Percentiles rank a stretch among this genome's conserved stretches.
Evolutionary conservation across 140 eudicot genomes (phyloP).

Genomic region (Bidens hawaiensis): DNA sequence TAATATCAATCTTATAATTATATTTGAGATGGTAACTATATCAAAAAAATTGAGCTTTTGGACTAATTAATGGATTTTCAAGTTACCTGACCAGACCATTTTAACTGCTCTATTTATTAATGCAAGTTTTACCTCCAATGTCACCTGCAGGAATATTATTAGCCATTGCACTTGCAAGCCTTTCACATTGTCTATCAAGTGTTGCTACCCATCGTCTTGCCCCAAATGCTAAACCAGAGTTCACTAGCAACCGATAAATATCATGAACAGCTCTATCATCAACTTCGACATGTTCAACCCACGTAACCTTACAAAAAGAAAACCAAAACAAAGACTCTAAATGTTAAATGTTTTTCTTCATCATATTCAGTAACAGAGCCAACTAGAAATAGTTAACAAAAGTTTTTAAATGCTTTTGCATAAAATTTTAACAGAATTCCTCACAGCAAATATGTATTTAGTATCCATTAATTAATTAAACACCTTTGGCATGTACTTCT

Average conservation of each 20-base stretch:
- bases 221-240: constrained; percentile 72
- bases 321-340: background rate
- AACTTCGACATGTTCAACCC: constrained; percentile 86
- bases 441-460: background rate
- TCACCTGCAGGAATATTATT: constrained; percentile 45
- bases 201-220: constrained; percentile 55
- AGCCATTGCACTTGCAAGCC: constrained; percentile 51
- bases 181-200: constrained; percentile 45
- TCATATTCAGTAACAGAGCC: background rate
- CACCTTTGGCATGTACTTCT: background rate
- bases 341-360: background rate
- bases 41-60: background rate
- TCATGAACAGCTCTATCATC: constrained; percentile 70
- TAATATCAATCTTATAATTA: too few species aligned
- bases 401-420: background rate
- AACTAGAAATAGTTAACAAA: background rate
- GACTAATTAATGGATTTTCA: background rate
- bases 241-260: constrained; percentile 62
- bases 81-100: background rate
- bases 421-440: background rate
- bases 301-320: constrained; percentile 47
- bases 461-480: background rate
- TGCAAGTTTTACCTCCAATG: constrained; percentile 29
- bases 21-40: background rate
- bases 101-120: background rate